Base-by-base conservation (phyloP, 2,329 filamentous ascomycete genomes). In the Graphilbum sp. region DNA sequence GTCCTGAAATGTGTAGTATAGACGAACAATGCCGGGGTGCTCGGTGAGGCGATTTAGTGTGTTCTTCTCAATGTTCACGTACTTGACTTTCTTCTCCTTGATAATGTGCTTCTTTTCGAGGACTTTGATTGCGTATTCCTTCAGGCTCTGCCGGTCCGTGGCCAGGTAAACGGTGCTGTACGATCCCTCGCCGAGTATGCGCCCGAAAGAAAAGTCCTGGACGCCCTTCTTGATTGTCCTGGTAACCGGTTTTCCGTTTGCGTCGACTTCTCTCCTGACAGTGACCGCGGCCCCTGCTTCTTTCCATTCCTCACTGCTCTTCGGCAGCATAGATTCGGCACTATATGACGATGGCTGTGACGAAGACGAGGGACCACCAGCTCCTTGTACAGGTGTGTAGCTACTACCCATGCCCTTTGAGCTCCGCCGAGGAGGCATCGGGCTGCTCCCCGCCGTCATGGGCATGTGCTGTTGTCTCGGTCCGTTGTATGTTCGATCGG, bases 11-110 rank as follows among this genome's bases (percentile, higher is more conserved):
- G 90, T 98, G 59, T 98, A 98, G 59, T 96, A 98, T 32, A 98
- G 68, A 45, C 90, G 81, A 41, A 98, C 87, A 42, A 98, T 88
- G 17, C 90, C 90, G 7, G 90, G 90, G 52, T 98, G 90, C 46
- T 98, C 88, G 4, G 88, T 96, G 41, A 98, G 66, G 45, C 90
- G 78, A 54, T 98, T 98, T 40, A 98, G 66, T 0, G 90, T 96
- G 59, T 98, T 88, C 62, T 95, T 95, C 59, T 98, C 90, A 50
- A 98, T 98, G 59, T 96, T 98, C 59, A 98, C 90, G 53, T 98
- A 98, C 67, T 98, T 98, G 52, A 98, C 93, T 68, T 98, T 98
- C 60, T 94, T 96, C 62, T 98, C 90, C 60, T 96, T 98, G 66
- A 98, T 98, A 53, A 98, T 98, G 57, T 98, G 90, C 51, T 86